phyloP scores from a whole-genome alignment of 2,329 filamentous ascomycete species.

The Didymella lethalis region DNA sequence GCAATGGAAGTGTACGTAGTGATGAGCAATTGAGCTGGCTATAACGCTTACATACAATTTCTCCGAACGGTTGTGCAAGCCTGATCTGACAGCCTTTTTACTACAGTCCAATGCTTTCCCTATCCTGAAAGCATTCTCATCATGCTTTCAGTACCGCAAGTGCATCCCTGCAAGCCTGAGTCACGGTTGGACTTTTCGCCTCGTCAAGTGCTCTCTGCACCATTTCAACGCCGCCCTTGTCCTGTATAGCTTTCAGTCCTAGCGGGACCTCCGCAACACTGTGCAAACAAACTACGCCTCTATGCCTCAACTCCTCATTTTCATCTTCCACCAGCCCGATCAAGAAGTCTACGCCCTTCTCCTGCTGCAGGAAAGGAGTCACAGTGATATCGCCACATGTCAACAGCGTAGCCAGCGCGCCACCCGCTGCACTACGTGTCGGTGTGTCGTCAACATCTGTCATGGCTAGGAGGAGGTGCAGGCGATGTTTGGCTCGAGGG shows the following conservation, averaged over 20 bases:
- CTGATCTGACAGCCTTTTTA: too few species aligned
- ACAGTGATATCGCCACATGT: slow-evolving; percentile 75
- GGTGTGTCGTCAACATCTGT: slow-evolving; percentile 83
- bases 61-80: not conserved
- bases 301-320: slow-evolving; percentile 69
- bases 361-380: slow-evolving; percentile 69
- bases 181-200: slow-evolving; percentile 71
- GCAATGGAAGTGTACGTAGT: too few species aligned
- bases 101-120: not conserved
- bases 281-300: slow-evolving; percentile 77
- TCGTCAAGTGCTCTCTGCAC: slow-evolving; percentile 75
- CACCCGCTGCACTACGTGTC: slow-evolving; percentile 84
- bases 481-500: slow-evolving; percentile 72
- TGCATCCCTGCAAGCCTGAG: slow-evolving; percentile 75
- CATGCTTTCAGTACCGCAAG: slow-evolving; percentile 69
- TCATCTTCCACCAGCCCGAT: slow-evolving; percentile 79
- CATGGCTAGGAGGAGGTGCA: slow-evolving; percentile 86
- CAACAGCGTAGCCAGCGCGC: slow-evolving; percentile 84
- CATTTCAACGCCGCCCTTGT: slow-evolving; percentile 69
- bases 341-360: slow-evolving; percentile 78
- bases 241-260: slow-evolving; percentile 53
- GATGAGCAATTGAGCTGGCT: too few species aligned
- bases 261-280: slow-evolving; percentile 72
- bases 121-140: not conserved
- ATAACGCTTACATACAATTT: too few species aligned